Conservation (phyloP, 106 monocot species). For the Platanthera zijinensis region DNA sequence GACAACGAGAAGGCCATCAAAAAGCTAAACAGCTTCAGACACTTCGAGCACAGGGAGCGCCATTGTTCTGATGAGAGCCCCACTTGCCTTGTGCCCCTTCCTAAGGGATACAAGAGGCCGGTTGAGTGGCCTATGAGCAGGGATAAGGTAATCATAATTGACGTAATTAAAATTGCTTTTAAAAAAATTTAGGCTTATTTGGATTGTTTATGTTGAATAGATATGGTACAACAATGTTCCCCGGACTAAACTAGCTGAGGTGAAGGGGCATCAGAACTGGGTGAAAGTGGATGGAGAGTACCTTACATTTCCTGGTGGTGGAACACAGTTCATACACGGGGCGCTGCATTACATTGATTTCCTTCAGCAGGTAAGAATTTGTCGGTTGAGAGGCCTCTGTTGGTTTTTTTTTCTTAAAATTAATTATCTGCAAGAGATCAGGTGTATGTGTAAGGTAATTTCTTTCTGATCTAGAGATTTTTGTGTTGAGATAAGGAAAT, state of each 20-base stretch:
- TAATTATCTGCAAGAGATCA: too few species aligned
- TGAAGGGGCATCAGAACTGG: constrained; percentile 98
- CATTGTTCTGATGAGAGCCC: constrained; percentile 80
- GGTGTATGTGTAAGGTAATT: not conserved
- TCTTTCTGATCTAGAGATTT: not conserved
- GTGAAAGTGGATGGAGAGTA: constrained; percentile 75
- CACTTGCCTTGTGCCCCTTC: constrained; percentile 70
- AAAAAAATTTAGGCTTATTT: not conserved
- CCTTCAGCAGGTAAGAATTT: constrained; percentile 51
- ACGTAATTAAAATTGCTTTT: not conserved
- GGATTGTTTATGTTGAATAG: constrained; percentile 20
- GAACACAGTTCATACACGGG: constrained; percentile 96
- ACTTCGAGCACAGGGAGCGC: constrained; percentile 74
- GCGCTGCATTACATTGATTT: constrained; percentile 95
- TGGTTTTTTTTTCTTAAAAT: not conserved
- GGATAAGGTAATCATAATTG: constrained; percentile 42
- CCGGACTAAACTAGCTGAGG: constrained; percentile 79
- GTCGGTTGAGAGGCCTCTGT: not conserved
- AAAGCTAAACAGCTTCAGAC: constrained; percentile 43
- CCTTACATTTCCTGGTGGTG: constrained; percentile 91
- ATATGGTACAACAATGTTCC: constrained; percentile 96
- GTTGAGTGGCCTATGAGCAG: constrained; percentile 79
- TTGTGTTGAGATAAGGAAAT: too few species aligned
- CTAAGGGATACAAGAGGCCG: constrained; percentile 52
- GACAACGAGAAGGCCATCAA: constrained; percentile 79